Evolutionary conservation across 352 stramenopile genomes (phyloP).

Genomic region (Peronospora belbahrii): DNA sequence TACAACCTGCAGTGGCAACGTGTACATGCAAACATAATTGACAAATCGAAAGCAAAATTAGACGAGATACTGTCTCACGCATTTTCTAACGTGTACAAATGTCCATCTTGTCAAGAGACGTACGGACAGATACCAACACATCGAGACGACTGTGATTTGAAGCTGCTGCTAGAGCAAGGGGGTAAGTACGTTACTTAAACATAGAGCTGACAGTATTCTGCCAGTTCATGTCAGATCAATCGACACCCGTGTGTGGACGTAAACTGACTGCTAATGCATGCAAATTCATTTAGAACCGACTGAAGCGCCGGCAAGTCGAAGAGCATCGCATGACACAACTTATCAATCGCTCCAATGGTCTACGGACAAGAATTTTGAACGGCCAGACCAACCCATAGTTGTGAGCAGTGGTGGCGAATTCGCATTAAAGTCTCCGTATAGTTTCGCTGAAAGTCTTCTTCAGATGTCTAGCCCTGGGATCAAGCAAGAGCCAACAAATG

Average conservation of each 20-base stretch:
- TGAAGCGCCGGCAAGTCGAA: neutral
- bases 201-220: neutral
- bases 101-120: constrained; percentile 36
- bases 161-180: constrained; percentile 50
- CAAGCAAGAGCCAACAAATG: constrained; percentile 3
- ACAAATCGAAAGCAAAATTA: constrained; percentile 18
- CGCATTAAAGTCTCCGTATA: constrained; percentile 18
- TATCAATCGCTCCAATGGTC: constrained; percentile 9
- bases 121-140: constrained; percentile 42
- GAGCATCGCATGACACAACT: neutral
- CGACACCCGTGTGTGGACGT: neutral
- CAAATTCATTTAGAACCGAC: constrained; percentile 13
- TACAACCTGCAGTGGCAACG: constrained; percentile 59
- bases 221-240: too few relatives aligned
- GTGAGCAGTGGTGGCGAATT: constrained; percentile 13
- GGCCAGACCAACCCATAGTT: constrained; percentile 8
- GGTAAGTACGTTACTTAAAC: constrained; percentile 8
- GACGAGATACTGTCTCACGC: constrained; percentile 31
- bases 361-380: constrained; percentile 15
- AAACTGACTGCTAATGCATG: neutral
- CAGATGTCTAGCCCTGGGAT: constrained; percentile 7
- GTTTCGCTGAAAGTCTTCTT: constrained; percentile 18
- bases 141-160: constrained; percentile 47
- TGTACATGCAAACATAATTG: constrained; percentile 1
- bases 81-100: constrained; percentile 32